Base-by-base conservation (phyloP, 2,329 filamentous ascomycete species). In the Aspergillus calidoustus region DNA sequence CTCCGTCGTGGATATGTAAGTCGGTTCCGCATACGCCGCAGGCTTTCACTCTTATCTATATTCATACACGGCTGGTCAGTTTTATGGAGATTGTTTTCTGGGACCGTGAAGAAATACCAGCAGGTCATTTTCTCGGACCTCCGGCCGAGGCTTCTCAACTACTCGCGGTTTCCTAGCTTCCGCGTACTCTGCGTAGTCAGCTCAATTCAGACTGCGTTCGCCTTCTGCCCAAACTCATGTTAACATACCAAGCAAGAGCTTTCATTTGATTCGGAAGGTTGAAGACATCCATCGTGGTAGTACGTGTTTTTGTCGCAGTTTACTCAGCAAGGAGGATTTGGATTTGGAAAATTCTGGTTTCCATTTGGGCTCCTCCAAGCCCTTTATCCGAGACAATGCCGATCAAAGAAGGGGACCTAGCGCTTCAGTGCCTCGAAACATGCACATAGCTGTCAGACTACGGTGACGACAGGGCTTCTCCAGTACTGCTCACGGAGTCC, bases 21-120 rank as follows among this genome's bases (percentile, higher is more conserved):
- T 84, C 83, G 66, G 83, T 86, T 66, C 84, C 84, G 67, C 86
- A 88, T 64, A 88, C 85, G 79, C 86, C 86, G 68, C 85, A 88
- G 59, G 85, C 87, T 77, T 89, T 89, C 71, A 90, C 87, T 77
- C 89, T 87, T 76, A 89, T 77, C 79, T 83, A 54, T 19, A 19
- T 19, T 2, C 19, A 19, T 19, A 19, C 19, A 19, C 1, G 19
- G 19, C 19, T 19, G 19, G 19, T 19, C 19, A 19, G 19, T 19
- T 19, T 19, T 19, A 19, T 19, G 19, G 19, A 19, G 19, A 19
- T 19, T 19, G 19, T 19, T 19, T 19, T 19, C 19, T 19, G 19
- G 19, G 19, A 19, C 19, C 19, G 19, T 38, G 9, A 13, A 38
- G 4, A 38, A 23, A 38, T 54, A 54, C 52, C 52, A 54, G 23